Evolutionary conservation across 2,329 filamentous ascomycete species (phyloP).

Genomic region (Xenoacremonium recifei): DNA sequence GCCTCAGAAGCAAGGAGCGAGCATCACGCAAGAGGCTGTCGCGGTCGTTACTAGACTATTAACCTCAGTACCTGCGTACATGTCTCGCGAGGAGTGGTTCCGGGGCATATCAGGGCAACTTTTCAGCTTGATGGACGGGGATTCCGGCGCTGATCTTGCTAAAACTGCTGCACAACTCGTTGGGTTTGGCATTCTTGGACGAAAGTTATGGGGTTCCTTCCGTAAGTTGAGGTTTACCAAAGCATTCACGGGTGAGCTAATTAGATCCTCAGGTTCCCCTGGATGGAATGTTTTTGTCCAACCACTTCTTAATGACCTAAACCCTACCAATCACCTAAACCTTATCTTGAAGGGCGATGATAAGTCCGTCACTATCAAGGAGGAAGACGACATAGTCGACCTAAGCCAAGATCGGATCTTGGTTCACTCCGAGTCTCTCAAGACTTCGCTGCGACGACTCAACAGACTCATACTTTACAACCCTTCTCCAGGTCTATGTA

Average conservation of each 20-base stretch:
- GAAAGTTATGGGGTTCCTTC: conserved; percentile 61
- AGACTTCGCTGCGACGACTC: conserved; percentile 53
- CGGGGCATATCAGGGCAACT: conserved; percentile 59
- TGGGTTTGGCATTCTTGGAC: conserved; percentile 63
- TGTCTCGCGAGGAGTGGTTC: conserved; percentile 60
- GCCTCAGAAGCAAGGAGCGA: conserved; percentile 56
- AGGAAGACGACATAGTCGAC: conserved; percentile 43
- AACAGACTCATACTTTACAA: conserved; percentile 59
- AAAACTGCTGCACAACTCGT: conserved; percentile 37
- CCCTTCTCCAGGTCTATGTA: conserved; percentile 64
- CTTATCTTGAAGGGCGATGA: neutral
- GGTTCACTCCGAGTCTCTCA: conserved; percentile 47
- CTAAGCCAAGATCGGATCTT: conserved; percentile 43
- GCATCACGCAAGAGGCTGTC: conserved; percentile 67
- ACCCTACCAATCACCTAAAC: conserved; percentile 37
- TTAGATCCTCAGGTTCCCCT: conserved; percentile 39
- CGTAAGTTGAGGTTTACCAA: conserved; percentile 33
- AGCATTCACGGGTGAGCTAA: neutral
- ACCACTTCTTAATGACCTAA: conserved; percentile 54
- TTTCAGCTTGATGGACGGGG: conserved; percentile 59
- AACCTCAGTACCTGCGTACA: conserved; percentile 55
- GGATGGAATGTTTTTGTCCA: conserved; percentile 64
- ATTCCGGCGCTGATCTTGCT: conserved; percentile 32
- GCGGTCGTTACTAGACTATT: conserved; percentile 62
- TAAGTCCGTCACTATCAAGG: conserved; percentile 13